phyloP scores from a whole-genome alignment of 768 basidiomycete genomes.

The Gymnopilus dilepis region DNA sequence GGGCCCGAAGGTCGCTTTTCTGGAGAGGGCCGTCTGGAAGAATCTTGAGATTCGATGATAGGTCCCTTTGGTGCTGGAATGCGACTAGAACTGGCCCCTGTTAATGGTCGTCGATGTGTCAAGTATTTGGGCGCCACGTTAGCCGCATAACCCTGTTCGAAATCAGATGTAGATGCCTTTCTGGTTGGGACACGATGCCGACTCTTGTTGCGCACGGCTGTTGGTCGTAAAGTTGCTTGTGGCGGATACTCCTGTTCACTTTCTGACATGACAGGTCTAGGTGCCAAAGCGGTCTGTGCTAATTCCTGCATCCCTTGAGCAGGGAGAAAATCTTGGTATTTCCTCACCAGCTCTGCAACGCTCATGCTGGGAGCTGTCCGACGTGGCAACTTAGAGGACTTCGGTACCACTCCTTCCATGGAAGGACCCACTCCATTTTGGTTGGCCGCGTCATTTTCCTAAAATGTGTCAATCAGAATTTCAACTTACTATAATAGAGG shows the following conservation, averaged over 20 bases:
- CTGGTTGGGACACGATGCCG: slow-evolving; percentile 55
- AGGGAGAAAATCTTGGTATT: slow-evolving; percentile 80
- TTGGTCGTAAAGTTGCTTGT: slow-evolving; percentile 36
- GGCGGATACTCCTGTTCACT: slow-evolving; percentile 75
- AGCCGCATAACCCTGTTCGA: slow-evolving; percentile 91
- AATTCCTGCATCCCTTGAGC: slow-evolving; percentile 75
- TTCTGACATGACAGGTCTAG: slow-evolving; percentile 68
- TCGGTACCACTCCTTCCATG: slow-evolving; percentile 35
- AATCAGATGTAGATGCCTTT: slow-evolving; percentile 78
- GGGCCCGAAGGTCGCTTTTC: slow-evolving; percentile 60
- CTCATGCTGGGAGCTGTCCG: slow-evolving; percentile 59
- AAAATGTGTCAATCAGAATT: background rate
- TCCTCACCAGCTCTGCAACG: slow-evolving; percentile 86
- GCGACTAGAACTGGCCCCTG: slow-evolving; percentile 45
- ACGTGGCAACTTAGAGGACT: slow-evolving; percentile 67
- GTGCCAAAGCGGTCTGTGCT: slow-evolving; percentile 71
- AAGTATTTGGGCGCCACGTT: slow-evolving; percentile 85
- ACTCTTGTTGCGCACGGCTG: slow-evolving; percentile 50
- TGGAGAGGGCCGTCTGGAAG: slow-evolving; percentile 73
- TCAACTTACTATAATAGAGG: slow-evolving; percentile 1
- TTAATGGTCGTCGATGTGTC: slow-evolving; percentile 55
- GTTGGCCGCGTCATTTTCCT: background rate
- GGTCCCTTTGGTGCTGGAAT: slow-evolving; percentile 59
- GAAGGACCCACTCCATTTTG: slow-evolving; percentile 18
- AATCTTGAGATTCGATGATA: slow-evolving; percentile 57